These are phyloP conservation scores for Perkinsus olseni DNA, from an alignment of 169 alveolate genomes.

Conservation along the genomic window DNA sequence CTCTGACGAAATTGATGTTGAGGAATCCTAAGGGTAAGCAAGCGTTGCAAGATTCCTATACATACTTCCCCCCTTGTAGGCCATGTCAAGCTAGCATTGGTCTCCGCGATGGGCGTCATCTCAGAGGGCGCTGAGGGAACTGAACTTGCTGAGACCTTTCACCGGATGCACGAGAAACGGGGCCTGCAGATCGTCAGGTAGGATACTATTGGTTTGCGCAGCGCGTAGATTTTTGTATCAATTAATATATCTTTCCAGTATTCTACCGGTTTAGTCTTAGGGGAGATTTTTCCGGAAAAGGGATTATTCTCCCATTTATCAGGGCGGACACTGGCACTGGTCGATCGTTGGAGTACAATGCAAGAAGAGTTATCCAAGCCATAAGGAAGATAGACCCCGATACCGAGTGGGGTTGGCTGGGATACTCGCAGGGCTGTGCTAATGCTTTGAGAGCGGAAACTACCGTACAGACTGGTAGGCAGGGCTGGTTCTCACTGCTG, in stretches of 20 bases:
- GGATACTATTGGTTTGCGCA: not conserved
- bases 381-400: not conserved
- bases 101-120: conserved; percentile 11
- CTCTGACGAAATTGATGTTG: not conserved
- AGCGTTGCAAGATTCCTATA: not conserved
- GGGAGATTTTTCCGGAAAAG: too few species aligned
- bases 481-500: too few species aligned
- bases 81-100: not conserved
- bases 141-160: not conserved
- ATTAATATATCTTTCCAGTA: too few species aligned
- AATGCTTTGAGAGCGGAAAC: conserved; percentile 6
- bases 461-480: not conserved
- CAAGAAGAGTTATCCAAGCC: not conserved
- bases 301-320: too few species aligned
- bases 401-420: conserved; percentile 6
- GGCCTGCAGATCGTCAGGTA: not conserved
- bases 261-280: too few species aligned
- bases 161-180: not conserved
- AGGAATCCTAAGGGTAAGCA: not conserved
- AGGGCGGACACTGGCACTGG: conserved; percentile 2
- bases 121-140: conserved; percentile 7
- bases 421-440: conserved; percentile 7
- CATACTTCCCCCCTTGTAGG: not conserved
- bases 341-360: conserved; percentile 7
- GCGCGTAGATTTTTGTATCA: not conserved